phyloP scores from a whole-genome alignment of 352 stramenopile genomes.

The Halophytophthora batemanensis region DNA sequence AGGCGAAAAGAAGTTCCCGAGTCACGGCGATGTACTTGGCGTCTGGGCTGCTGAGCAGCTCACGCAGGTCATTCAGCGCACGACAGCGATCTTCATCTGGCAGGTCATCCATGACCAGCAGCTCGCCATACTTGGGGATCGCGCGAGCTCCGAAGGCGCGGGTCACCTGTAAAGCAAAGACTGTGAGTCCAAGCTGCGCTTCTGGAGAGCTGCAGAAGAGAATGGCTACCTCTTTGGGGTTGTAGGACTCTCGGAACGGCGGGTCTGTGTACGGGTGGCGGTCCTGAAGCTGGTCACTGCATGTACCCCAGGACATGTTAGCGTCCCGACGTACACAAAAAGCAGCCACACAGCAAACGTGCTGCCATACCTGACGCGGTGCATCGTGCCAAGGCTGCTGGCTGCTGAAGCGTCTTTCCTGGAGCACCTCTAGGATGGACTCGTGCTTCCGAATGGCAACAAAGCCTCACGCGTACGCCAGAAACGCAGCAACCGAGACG shows the following conservation, averaged over 20 bases:
- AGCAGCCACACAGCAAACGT: not conserved
- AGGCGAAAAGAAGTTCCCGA: slow-evolving; percentile 53
- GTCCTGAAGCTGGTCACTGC: slow-evolving; percentile 57
- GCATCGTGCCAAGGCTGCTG: slow-evolving; percentile 26
- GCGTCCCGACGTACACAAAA: not conserved
- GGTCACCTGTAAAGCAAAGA: slow-evolving; percentile 32
- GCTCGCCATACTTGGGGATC: slow-evolving; percentile 57
- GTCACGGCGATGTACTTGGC: slow-evolving; percentile 49
- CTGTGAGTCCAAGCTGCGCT: not conserved
- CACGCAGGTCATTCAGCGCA: slow-evolving; percentile 44
- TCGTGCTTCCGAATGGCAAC: not conserved
- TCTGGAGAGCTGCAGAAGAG: not conserved
- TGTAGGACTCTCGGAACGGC: slow-evolving; percentile 54
- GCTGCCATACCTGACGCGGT: slow-evolving; percentile 43
- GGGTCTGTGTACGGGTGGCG: slow-evolving; percentile 57
- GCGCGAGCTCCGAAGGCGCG: slow-evolving; percentile 50
- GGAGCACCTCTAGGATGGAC: not conserved
- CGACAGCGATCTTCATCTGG: slow-evolving; percentile 45
- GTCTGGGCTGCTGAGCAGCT: slow-evolving; percentile 58
- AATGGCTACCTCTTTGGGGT: slow-evolving; percentile 37
- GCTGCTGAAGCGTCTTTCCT: not conserved
- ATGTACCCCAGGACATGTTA: not conserved
- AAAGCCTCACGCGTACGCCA: too few relatives aligned
- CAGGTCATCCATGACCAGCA: slow-evolving; percentile 56
- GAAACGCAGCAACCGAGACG: too few relatives aligned